phyloP scores from a whole-genome alignment of 2,329 filamentous ascomycete species.

The Aciculosporium take region DNA sequence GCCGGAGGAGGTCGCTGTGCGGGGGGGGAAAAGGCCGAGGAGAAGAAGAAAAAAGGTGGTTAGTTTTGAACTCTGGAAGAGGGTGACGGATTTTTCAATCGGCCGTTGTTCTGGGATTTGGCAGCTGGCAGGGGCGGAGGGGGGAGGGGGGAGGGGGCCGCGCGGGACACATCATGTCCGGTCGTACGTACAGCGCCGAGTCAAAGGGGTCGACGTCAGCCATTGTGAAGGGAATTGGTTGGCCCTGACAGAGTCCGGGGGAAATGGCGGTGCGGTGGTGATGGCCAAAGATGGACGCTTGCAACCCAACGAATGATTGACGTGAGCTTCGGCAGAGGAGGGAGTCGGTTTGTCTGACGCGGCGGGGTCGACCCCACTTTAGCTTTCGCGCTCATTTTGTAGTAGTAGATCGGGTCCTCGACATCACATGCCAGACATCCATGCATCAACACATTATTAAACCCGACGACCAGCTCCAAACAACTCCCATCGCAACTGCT shows the following conservation, averaged over 20 bases:
- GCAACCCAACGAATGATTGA: too few relatives aligned
- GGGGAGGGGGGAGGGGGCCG: background rate
- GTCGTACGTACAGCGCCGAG: slow-evolving; percentile 51
- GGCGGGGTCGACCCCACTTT: slow-evolving; percentile 1
- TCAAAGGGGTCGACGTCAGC: slow-evolving; percentile 53
- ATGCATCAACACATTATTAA: too few relatives aligned
- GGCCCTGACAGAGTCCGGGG: too few relatives aligned
- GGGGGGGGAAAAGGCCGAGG: background rate
- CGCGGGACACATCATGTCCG: background rate
- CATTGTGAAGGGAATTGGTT: slow-evolving; percentile 19
- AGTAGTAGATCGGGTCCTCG: too few relatives aligned
- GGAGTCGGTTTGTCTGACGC: too few relatives aligned
- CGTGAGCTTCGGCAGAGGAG: too few relatives aligned
- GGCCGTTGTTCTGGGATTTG: background rate
- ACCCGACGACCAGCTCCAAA: too few relatives aligned
- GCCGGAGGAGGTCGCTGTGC: slow-evolving; percentile 84
- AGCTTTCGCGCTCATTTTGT: too few relatives aligned
- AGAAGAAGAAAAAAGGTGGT: background rate
- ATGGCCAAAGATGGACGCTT: too few relatives aligned
- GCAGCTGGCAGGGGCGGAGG: background rate
- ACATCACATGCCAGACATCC: too few relatives aligned
- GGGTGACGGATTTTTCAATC: background rate
- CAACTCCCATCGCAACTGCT: too few relatives aligned
- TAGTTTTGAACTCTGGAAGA: too few relatives aligned
- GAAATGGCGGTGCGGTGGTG: background rate